Percentiles rank a stretch among this genome's conserved stretches.
These are phyloP conservation scores for Tetrapisispora fleetii DNA, from an alignment of 805 yeast species.

Conservation along the genomic window DNA sequence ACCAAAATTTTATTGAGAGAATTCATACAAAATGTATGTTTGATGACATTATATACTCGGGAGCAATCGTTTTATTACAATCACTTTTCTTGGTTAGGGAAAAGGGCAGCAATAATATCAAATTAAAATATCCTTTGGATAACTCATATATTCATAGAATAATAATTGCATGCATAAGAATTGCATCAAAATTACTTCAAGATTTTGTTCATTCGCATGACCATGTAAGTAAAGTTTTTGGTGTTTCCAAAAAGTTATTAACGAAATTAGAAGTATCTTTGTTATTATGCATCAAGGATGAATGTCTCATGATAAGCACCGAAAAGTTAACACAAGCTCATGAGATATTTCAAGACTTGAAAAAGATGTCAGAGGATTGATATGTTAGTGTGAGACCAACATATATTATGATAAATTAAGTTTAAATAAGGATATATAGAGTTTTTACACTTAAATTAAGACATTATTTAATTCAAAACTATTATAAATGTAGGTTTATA, in stretches of 20 bases:
- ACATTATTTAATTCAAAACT: no score
- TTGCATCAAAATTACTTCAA: constrained; percentile 40
- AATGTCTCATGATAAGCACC: constrained; percentile 14
- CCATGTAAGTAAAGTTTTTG: constrained; percentile 40
- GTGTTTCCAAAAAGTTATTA: constrained; percentile 29
- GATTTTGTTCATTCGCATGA: constrained; percentile 38
- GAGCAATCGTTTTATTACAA: constrained; percentile 20
- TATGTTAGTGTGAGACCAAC: not conserved
- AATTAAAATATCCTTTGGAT: constrained; percentile 26
- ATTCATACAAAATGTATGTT: constrained; percentile 25
- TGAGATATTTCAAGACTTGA: constrained; percentile 10
- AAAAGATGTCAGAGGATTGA: not conserved
- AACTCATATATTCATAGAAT: constrained; percentile 34
- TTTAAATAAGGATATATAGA: no score
- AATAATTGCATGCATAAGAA: constrained; percentile 35
- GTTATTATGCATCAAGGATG: constrained; percentile 12
- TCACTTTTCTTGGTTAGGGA: constrained; percentile 12
- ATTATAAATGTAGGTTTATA: no score
- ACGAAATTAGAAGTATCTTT: constrained; percentile 21
- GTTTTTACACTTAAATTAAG: no score
- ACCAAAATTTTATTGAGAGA: constrained; percentile 16
- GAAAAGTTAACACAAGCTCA: constrained; percentile 10
- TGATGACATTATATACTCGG: constrained; percentile 19
- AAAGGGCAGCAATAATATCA: constrained; percentile 3
- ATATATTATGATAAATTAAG: no score